Conservation (phyloP, 495 filamentous ascomycete species). For the Aspergillus bridgeri region DNA sequence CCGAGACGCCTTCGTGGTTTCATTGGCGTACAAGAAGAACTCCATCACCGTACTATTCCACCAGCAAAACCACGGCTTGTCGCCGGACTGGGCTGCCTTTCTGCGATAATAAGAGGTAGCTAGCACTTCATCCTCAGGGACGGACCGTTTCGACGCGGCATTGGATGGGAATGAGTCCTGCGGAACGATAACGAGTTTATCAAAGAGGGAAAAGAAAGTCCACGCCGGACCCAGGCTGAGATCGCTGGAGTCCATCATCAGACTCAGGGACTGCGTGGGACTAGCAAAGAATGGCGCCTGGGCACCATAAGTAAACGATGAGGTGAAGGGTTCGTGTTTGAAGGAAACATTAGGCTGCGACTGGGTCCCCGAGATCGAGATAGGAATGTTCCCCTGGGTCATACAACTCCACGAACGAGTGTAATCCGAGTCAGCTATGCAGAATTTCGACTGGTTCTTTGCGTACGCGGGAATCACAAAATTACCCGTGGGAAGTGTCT, state of each 20-base stretch:
- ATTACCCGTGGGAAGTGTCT: conserved; percentile 59
- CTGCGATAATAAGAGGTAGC: conserved; percentile 33
- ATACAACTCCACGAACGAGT: conserved; percentile 68
- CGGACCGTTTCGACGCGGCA: conserved; percentile 26
- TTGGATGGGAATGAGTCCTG: conserved; percentile 45
- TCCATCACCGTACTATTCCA: conserved; percentile 84
- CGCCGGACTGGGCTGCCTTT: conserved; percentile 51
- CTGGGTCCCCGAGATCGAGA: conserved; percentile 29
- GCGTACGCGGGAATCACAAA: conserved; percentile 58
- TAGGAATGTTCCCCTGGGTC: conserved; percentile 34
- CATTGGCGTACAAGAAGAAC: conserved; percentile 72
- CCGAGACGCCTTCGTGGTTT: conserved; percentile 43
- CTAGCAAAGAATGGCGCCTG: conserved; percentile 60
- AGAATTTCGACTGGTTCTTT: conserved; percentile 59
- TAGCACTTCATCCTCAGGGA: conserved; percentile 26
- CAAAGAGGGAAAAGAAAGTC: conserved; percentile 65
- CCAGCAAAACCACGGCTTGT: conserved; percentile 81
- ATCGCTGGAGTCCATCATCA: conserved; percentile 65
- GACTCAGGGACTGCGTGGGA: conserved; percentile 46
- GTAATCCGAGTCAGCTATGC: conserved; percentile 59
- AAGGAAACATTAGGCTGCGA: conserved; percentile 28
- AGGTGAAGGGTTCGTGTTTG: conserved; percentile 25
- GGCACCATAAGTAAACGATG: conserved; percentile 62
- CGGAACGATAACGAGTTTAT: conserved; percentile 77
- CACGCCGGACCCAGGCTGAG: conserved; percentile 66